A percentile compares a stretch with the other conserved stretches of the same genome.
These are phyloP conservation scores for Parachaetomium inaequale DNA, from an alignment of 495 filamentous ascomycete genomes.

Conservation along the genomic window DNA sequence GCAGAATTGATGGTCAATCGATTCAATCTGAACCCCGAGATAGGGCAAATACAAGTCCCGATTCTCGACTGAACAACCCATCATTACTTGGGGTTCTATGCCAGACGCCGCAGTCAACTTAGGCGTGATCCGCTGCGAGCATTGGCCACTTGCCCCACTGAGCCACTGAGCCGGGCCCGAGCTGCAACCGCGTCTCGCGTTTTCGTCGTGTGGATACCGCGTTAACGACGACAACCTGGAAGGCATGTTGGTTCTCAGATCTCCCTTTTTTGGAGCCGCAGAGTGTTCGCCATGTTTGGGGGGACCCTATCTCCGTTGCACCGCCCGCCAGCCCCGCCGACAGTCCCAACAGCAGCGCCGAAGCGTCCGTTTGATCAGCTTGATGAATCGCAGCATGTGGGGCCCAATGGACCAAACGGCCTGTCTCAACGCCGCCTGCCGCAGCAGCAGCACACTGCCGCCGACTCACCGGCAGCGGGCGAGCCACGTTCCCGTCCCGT, in stretches of 20 bases:
- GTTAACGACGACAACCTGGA: neutral
- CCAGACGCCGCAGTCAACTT: too few species aligned
- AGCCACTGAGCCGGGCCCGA: neutral
- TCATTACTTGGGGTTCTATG: too few species aligned
- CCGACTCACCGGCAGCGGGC: neutral
- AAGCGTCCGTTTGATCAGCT: neutral
- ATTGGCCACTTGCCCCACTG: neutral
- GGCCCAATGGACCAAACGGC: neutral
- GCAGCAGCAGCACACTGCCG: neutral
- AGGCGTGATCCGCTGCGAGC: too few species aligned
- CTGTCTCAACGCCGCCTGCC: neutral
- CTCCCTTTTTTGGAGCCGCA: neutral
- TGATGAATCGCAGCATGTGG: neutral
- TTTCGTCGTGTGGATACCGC: neutral
- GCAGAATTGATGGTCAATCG: too few species aligned
- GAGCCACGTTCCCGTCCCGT: slow-evolving; percentile 10
- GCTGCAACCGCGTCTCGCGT: neutral
- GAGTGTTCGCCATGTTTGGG: neutral
- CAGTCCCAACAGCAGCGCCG: neutral
- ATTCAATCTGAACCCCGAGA: too few species aligned
- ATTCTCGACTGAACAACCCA: too few species aligned
- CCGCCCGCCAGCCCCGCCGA: neutral
- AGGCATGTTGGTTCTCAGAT: neutral
- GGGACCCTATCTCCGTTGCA: neutral
- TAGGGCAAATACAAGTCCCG: too few species aligned